phyloP scores from a whole-genome alignment of 164 flowering plant genomes.

The Nymphaea thermarum region DNA sequence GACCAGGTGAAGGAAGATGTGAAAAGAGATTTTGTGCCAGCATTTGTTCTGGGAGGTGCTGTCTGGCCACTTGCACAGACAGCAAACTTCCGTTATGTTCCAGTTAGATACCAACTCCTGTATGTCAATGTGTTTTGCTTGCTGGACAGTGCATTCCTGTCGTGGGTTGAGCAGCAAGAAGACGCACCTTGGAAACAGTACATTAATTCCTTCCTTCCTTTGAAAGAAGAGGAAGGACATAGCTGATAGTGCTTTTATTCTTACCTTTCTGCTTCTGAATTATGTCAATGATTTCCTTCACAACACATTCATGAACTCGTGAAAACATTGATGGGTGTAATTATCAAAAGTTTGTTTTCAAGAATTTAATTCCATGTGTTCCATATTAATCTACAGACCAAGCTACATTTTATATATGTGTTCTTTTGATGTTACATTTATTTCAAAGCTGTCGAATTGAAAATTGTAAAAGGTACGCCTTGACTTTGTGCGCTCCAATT shows the following conservation, averaged over 20 bases:
- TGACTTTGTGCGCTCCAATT: no score
- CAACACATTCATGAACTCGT: not conserved
- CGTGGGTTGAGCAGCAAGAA: conserved; percentile 70
- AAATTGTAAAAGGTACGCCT: no score
- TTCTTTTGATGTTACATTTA: no score
- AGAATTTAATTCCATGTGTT: not conserved
- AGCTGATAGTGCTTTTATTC: conserved; percentile 6
- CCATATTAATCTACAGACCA: no score
- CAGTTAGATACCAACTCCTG: conserved; percentile 76
- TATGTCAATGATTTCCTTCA: not conserved
- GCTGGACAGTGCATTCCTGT: conserved; percentile 75
- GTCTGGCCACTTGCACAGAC: conserved; percentile 77
- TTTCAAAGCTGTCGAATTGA: no score
- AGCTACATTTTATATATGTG: no score
- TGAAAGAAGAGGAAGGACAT: conserved; percentile 23
- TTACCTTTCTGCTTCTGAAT: not conserved
- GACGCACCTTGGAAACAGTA: conserved; percentile 58
- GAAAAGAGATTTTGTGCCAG: conserved; percentile 81
- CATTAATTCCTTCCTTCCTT: conserved; percentile 21
- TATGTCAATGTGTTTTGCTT: conserved; percentile 81
- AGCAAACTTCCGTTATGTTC: conserved; percentile 71
- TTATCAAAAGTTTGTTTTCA: not conserved
- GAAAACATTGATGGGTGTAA: not conserved
- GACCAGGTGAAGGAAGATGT: conserved; percentile 74
- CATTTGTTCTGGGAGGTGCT: conserved; percentile 62